A percentile compares a stretch with the other conserved stretches of the same genome.
phyloP scores from a whole-genome alignment of 2,329 filamentous ascomycete species.

The Hysterium pulicare region DNA sequence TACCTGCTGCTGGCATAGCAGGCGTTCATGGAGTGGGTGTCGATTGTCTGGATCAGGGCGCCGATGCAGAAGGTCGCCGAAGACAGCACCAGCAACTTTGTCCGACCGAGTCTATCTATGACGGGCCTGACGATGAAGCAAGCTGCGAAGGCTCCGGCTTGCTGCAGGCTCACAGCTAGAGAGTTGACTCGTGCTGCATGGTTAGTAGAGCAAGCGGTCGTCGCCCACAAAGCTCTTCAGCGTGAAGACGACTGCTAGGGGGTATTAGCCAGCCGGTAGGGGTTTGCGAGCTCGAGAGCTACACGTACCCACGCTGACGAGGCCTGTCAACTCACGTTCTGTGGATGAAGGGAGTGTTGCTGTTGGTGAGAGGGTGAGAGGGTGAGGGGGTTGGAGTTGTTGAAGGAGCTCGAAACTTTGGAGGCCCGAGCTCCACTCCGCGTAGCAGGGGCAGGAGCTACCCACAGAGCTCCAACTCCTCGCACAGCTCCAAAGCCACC shows the following conservation, averaged over 20 bases:
- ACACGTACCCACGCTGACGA: constrained; percentile 6
- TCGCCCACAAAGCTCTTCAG: constrained; percentile 43
- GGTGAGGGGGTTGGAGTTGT: constrained; percentile 10
- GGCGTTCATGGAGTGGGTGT: constrained; percentile 40
- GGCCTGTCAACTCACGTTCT: neutral
- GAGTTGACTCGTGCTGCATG: constrained; percentile 44
- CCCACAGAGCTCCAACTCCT: too few relatives aligned
- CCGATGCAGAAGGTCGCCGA: constrained; percentile 42
- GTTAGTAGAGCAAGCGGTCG: constrained; percentile 40
- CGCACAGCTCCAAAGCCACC: too few relatives aligned
- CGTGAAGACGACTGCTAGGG: constrained; percentile 44
- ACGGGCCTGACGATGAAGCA: constrained; percentile 50
- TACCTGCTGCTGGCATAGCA: constrained; percentile 52
- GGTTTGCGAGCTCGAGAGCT: neutral
- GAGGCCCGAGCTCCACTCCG: neutral
- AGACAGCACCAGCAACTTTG: constrained; percentile 44
- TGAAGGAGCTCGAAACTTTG: too few relatives aligned
- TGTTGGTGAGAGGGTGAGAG: constrained; percentile 8
- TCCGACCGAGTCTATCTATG: constrained; percentile 46
- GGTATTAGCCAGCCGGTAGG: constrained; percentile 1
- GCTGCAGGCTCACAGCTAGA: constrained; percentile 50
- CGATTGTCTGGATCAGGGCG: constrained; percentile 47
- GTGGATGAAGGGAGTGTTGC: neutral
- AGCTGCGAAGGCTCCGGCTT: constrained; percentile 52
- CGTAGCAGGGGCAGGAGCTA: too few relatives aligned